phyloP scores from a whole-genome alignment of 805 yeast species.

The Yarrowia sp. region DNA sequence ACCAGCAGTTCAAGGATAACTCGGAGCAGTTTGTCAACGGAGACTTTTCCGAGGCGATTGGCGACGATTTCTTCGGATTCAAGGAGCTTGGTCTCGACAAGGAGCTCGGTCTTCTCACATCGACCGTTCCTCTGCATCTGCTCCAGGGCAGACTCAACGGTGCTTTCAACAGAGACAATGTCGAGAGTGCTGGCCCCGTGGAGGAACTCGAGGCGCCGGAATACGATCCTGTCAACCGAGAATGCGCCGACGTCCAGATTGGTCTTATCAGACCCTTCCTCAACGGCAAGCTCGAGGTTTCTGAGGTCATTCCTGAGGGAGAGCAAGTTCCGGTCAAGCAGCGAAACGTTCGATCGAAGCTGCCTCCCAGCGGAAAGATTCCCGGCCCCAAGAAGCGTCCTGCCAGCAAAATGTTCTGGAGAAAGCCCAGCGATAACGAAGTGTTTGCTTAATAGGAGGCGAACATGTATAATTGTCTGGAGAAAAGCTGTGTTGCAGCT shows the following conservation, averaged over 20 bases:
- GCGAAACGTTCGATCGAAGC: conserved; percentile 67
- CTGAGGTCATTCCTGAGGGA: conserved; percentile 57
- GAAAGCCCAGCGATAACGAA: conserved; percentile 7
- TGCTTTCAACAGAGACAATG: conserved; percentile 38
- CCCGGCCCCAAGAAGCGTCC: conserved; percentile 41
- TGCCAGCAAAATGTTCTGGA: conserved; percentile 22
- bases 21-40: conserved; percentile 94
- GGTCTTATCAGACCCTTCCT: conserved; percentile 60
- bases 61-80: conserved; percentile 92
- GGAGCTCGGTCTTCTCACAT: conserved; percentile 79
- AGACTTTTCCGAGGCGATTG: conserved; percentile 87
- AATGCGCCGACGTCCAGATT: conserved; percentile 52
- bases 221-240: conserved; percentile 53
- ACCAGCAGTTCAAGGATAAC: conserved; percentile 78
- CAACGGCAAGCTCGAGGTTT: conserved; percentile 34
- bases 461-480: conserved; percentile 6
- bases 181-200: conserved; percentile 44
- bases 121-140: conserved; percentile 85
- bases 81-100: conserved; percentile 89
- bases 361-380: conserved; percentile 90
- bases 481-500: no score
- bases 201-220: conserved; percentile 52
- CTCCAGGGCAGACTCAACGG: conserved; percentile 68
- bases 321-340: conserved; percentile 81
- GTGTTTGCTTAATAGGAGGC: neutral